A percentile compares a stretch with the other conserved stretches of the same genome.
Evolutionary conservation across 441 rosid genomes (phyloP).

Genomic region (Eutrema salsugineum): DNA sequence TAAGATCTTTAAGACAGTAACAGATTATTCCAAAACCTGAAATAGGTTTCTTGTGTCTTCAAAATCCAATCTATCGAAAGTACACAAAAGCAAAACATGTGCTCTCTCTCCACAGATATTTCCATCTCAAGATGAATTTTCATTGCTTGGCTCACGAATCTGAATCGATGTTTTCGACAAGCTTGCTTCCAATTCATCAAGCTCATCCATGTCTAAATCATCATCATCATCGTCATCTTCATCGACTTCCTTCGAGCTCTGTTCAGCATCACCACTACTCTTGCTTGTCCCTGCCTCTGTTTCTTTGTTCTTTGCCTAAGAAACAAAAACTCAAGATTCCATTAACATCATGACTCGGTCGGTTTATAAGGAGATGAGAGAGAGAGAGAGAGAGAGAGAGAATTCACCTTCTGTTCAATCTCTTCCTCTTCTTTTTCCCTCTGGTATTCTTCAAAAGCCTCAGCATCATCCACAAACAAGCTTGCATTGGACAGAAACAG

Average conservation of each 20-base stretch:
- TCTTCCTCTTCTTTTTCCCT: constrained; percentile 66
- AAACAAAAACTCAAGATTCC: constrained; percentile 14
- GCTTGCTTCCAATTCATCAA: constrained; percentile 92
- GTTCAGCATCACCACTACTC: constrained; percentile 21
- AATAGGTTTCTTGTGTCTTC: constrained; percentile 1
- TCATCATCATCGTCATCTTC: constrained; percentile 46
- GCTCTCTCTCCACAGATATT: constrained; percentile 7
- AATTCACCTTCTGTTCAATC: constrained; percentile 49
- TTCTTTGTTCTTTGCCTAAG: constrained; percentile 41
- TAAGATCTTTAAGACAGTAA: constrained; percentile 2
- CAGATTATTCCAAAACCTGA: constrained; percentile 17
- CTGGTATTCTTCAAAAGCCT: constrained; percentile 50
- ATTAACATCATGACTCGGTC: constrained; percentile 2
- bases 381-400: neutral
- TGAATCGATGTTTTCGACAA: constrained; percentile 75
- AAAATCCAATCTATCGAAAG: constrained; percentile 24
- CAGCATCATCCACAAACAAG: constrained; percentile 89
- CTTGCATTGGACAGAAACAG: constrained; percentile 85
- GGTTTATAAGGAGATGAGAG: neutral
- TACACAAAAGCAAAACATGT: constrained; percentile 27
- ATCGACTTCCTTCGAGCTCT: constrained; percentile 16
- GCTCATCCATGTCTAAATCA: constrained; percentile 86
- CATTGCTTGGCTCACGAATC: constrained; percentile 47
- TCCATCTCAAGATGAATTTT: constrained; percentile 23
- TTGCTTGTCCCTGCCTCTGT: constrained; percentile 42